Percentiles rank a stretch among this genome's conserved stretches.
These are phyloP conservation scores for Bipolaris oryzae DNA, from an alignment of 2,329 filamentous ascomycete species.

Conservation along the genomic window DNA sequence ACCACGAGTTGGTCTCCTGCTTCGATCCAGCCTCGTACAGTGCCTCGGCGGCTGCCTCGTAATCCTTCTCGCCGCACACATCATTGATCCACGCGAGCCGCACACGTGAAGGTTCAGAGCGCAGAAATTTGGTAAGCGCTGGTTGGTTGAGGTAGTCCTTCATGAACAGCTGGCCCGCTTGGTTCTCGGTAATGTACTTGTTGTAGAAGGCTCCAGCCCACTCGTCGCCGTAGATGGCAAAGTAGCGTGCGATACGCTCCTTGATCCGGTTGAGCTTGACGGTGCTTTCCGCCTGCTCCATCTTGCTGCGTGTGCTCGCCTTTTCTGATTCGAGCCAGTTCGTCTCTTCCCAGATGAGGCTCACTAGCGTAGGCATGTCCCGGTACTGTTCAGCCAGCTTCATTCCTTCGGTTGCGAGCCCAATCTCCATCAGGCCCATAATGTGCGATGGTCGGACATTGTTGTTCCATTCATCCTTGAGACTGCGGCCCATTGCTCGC, in stretches of 20 bases:
- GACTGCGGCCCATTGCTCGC: slow-evolving; percentile 55
- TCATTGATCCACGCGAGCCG: slow-evolving; percentile 97
- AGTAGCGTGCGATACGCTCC: slow-evolving; percentile 56
- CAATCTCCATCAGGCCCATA: slow-evolving; percentile 54
- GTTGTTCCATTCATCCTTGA: slow-evolving; percentile 52
- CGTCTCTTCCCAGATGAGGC: slow-evolving; percentile 55
- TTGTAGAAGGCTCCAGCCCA: slow-evolving; percentile 82
- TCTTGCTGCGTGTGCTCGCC: slow-evolving; percentile 39
- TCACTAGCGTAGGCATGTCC: slow-evolving; percentile 68
- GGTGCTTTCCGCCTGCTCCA: slow-evolving; percentile 42
- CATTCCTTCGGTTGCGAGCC: slow-evolving; percentile 63
- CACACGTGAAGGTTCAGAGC: slow-evolving; percentile 71
- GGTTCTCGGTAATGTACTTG: slow-evolving; percentile 67
- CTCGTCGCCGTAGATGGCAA: slow-evolving; percentile 67
- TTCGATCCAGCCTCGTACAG: slow-evolving; percentile 72
- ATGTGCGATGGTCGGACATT: slow-evolving; percentile 52
- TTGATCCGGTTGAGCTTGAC: slow-evolving; percentile 54
- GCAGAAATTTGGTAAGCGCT: slow-evolving; percentile 78
- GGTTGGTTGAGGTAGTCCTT: slow-evolving; percentile 70
- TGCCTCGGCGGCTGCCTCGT: slow-evolving; percentile 72
- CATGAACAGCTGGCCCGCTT: slow-evolving; percentile 62
- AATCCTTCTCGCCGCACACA: slow-evolving; percentile 75
- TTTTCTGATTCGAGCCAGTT: slow-evolving; percentile 48
- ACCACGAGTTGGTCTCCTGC: slow-evolving; percentile 83
- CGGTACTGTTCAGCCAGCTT: slow-evolving; percentile 65